Conservation (phyloP, 768 basidiomycete genomes). For the Multifurca ochricompacta region DNA sequence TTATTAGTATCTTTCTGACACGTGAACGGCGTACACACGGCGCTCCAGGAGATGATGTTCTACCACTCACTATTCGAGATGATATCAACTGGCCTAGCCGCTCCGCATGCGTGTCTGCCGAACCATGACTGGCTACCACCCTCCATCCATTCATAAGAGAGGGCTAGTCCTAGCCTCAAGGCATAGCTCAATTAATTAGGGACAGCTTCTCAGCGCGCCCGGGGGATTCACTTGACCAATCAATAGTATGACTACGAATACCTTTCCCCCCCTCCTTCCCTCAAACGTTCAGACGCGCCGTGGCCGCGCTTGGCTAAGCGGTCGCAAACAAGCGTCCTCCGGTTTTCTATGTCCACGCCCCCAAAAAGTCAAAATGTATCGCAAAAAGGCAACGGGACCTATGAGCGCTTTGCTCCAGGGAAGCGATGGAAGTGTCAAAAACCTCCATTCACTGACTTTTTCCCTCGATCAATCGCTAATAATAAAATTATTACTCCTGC, state of each 20-base stretch:
- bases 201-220: background rate
- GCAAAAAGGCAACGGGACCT: constrained; percentile 12
- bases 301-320: constrained; percentile 10
- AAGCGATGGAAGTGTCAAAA: constrained; percentile 8
- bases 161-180: background rate
- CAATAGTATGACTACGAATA: background rate
- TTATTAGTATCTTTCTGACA: too few species aligned
- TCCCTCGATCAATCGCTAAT: constrained; percentile 15
- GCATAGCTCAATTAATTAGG: background rate
- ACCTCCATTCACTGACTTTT: background rate
- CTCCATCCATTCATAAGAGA: too few species aligned
- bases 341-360: background rate
- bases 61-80: too few species aligned
- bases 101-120: background rate
- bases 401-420: background rate
- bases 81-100: too few species aligned
- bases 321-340: constrained; percentile 1
- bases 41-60: background rate
- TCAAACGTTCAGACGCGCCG: background rate
- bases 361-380: constrained; percentile 3
- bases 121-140: too few species aligned
- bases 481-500: constrained; percentile 8
- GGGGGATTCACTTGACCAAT: background rate
- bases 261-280: too few species aligned
- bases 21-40: background rate